Percentiles rank a stretch among this genome's conserved stretches.
phyloP scores from a whole-genome alignment of 495 filamentous ascomycete species.

The Alectoria sarmentosa region DNA sequence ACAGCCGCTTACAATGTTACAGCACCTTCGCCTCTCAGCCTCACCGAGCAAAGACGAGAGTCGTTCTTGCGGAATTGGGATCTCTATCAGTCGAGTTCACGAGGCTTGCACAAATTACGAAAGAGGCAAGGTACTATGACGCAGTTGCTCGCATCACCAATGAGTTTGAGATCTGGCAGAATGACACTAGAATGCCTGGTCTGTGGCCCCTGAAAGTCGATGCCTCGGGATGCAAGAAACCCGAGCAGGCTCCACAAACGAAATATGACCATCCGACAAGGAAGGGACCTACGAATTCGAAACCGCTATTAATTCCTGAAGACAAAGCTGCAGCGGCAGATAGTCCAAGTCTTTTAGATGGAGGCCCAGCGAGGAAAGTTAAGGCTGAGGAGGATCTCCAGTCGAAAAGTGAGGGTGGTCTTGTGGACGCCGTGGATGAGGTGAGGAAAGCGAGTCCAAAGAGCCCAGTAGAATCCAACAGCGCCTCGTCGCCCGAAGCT shows the following conservation, averaged over 20 bases:
- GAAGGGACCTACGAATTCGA: conserved; percentile 6
- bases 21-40: conserved; percentile 53
- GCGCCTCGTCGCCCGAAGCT: not conserved
- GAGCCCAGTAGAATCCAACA: not conserved
- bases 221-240: conserved; percentile 58
- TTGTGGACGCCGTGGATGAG: conserved; percentile 5
- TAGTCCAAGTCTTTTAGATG: not conserved
- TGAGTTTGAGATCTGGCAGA: conserved; percentile 73
- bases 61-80: conserved; percentile 77
- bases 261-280: conserved; percentile 12
- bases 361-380: not conserved
- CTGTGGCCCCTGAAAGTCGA: conserved; percentile 81
- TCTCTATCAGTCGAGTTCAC: conserved; percentile 94
- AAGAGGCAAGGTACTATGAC: conserved; percentile 85
- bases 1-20: conserved; percentile 18
- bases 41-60: conserved; percentile 55
- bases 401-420: conserved; percentile 3
- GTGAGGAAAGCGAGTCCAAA: conserved; percentile 1
- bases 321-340: not conserved
- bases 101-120: conserved; percentile 83
- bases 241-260: conserved; percentile 19
- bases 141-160: conserved; percentile 89
- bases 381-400: conserved; percentile 1
- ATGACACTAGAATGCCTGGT: conserved; percentile 65
- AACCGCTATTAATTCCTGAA: not conserved